These are phyloP conservation scores for Pigoraptor vietnamica DNA, from an alignment of 78 protist species.

Conservation along the genomic window DNA sequence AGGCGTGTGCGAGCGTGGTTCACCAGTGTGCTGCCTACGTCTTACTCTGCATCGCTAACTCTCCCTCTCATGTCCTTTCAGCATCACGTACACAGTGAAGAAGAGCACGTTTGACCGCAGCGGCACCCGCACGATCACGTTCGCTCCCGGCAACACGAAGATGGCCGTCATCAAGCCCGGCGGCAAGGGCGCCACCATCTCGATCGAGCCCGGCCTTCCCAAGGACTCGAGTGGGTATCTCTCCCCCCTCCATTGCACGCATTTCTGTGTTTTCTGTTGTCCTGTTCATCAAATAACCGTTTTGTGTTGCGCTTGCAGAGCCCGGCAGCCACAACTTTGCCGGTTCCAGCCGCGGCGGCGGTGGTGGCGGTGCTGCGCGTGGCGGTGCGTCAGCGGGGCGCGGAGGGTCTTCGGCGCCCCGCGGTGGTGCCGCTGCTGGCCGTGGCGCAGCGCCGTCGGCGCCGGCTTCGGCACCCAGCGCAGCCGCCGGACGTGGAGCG, in stretches of 20 bases:
- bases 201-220: neutral
- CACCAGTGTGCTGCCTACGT: no score
- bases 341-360: neutral
- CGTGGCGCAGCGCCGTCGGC: neutral
- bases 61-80: no score
- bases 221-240: neutral
- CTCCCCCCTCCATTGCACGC: neutral
- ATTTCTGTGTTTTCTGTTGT: neutral
- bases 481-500: neutral
- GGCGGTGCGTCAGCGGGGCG: neutral
- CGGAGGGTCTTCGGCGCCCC: neutral
- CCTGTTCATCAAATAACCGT: no score
- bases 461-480: neutral
- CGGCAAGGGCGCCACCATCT: neutral
- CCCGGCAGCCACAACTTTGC: neutral
- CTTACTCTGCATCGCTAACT: no score
- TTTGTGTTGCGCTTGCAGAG: neutral
- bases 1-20: neutral
- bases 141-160: neutral
- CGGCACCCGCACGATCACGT: neutral
- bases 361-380: neutral
- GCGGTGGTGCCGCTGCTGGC: neutral
- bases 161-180: neutral
- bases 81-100: neutral
- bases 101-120: neutral